Conservation (phyloP, 257 asterid genomes). For the Jaltomata sinuosa region DNA sequence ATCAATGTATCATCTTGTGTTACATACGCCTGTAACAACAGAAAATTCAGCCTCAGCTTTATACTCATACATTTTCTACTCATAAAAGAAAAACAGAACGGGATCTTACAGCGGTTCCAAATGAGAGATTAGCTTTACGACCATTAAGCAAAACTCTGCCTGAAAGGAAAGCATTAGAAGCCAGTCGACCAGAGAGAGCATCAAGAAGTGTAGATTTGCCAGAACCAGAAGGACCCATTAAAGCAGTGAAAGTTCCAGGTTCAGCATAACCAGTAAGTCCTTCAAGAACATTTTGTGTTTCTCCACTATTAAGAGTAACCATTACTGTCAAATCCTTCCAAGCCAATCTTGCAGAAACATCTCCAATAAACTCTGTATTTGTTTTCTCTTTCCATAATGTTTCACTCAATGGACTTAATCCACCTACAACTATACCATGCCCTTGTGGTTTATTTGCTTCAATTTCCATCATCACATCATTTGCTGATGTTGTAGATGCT, state of each 20-base stretch:
- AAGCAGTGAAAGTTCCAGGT: constrained; percentile 88
- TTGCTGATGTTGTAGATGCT: constrained; percentile 15
- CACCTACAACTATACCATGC: constrained; percentile 65
- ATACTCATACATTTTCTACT: background rate
- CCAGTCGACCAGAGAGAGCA: constrained; percentile 83
- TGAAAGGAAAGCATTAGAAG: constrained; percentile 81
- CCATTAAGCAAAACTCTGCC: constrained; percentile 84
- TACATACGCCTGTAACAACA: constrained; percentile 61
- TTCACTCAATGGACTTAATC: constrained; percentile 90
- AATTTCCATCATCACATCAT: constrained; percentile 81
- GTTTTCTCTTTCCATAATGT: constrained; percentile 89
- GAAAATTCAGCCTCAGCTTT: background rate
- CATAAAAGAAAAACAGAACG: background rate
- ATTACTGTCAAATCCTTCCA: constrained; percentile 88
- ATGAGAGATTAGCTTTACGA: constrained; percentile 76
- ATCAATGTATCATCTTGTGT: constrained; percentile 95
- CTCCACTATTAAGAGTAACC: constrained; percentile 73
- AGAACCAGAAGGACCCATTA: constrained; percentile 99
- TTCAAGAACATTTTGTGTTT: constrained; percentile 72
- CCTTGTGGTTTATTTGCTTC: constrained; percentile 71
- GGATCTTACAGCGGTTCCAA: constrained; percentile 68
- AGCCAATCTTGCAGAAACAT: constrained; percentile 78
- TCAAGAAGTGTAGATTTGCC: constrained; percentile 91
- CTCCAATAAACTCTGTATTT: constrained; percentile 66
- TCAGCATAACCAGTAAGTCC: constrained; percentile 79